A percentile compares a stretch with the other conserved stretches of the same genome.
These are phyloP conservation scores for Acacia acuminata DNA, from an alignment of 306 rosid species.

Conservation along the genomic window DNA sequence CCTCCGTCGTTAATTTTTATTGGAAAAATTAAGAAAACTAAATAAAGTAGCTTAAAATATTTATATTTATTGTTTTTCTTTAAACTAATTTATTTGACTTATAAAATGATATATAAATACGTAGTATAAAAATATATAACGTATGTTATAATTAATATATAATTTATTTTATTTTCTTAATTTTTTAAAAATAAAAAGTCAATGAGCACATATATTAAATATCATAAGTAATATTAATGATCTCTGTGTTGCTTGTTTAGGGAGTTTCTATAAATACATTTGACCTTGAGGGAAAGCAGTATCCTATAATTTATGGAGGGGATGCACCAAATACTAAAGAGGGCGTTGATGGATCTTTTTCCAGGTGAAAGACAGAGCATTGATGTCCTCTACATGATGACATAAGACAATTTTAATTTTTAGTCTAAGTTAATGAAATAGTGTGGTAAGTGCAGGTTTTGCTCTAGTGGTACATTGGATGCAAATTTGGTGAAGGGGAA, in stretches of 20 bases:
- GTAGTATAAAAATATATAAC: too few relatives aligned
- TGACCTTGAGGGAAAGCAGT: background rate
- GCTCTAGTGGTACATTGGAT: background rate
- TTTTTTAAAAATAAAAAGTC: too few relatives aligned
- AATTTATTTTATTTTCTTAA: too few relatives aligned
- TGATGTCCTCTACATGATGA: background rate
- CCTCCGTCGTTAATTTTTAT: too few relatives aligned
- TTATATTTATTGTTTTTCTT: too few relatives aligned
- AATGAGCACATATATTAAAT: too few relatives aligned
- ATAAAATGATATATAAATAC: too few relatives aligned
- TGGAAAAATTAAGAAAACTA: too few relatives aligned
- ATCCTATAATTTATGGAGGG: conserved; percentile 28
- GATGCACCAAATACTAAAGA: conserved; percentile 23
- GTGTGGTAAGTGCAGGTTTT: background rate
- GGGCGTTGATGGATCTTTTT: background rate
- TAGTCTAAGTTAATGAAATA: background rate
- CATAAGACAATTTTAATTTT: background rate
- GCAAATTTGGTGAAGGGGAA: conserved; percentile 35
- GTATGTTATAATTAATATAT: too few relatives aligned
- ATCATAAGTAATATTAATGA: background rate
- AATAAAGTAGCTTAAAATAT: too few relatives aligned
- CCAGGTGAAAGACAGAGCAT: background rate
- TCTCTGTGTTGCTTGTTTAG: background rate
- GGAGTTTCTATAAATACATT: conserved; percentile 33
- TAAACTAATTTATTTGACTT: too few relatives aligned